A percentile compares a stretch with the other conserved stretches of the same genome.
Evolutionary conservation across 2,329 filamentous ascomycete species (phyloP).

Genomic region (Penicillium brevicompactum): DNA sequence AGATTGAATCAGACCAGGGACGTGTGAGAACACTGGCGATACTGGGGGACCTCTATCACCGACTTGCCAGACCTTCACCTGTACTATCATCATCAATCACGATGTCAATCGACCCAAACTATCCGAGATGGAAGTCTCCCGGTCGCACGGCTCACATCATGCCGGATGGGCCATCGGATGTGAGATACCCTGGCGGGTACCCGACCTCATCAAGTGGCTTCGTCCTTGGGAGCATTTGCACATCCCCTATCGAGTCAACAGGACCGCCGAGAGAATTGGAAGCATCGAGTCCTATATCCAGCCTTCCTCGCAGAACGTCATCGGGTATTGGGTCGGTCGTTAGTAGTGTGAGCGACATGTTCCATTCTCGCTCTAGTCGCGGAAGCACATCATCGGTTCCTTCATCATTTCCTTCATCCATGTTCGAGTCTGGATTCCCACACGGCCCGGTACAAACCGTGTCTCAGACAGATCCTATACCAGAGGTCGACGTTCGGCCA

Average conservation of each 20-base stretch:
- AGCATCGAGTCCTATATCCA: not conserved
- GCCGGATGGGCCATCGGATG: not conserved
- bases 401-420: not conserved
- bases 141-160: not conserved
- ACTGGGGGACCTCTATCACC: slow-evolving; percentile 38
- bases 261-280: not conserved
- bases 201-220: not conserved
- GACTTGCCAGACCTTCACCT: slow-evolving; percentile 10
- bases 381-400: not conserved
- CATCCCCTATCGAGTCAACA: not conserved
- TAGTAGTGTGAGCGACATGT: not conserved
- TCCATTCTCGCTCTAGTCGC: not conserved
- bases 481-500: not conserved
- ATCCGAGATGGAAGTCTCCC: not conserved
- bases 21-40: slow-evolving; percentile 38
- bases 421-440: not conserved
- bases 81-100: slow-evolving; percentile 1
- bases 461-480: not conserved
- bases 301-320: not conserved
- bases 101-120: slow-evolving; percentile 4
- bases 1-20: slow-evolving; percentile 39
- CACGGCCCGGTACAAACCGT: not conserved
- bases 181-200: not conserved
- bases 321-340: slow-evolving; percentile 3
- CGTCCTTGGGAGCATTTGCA: not conserved